Base-by-base conservation (phyloP, 495 filamentous ascomycete species). In the Entonaema liquescens region DNA sequence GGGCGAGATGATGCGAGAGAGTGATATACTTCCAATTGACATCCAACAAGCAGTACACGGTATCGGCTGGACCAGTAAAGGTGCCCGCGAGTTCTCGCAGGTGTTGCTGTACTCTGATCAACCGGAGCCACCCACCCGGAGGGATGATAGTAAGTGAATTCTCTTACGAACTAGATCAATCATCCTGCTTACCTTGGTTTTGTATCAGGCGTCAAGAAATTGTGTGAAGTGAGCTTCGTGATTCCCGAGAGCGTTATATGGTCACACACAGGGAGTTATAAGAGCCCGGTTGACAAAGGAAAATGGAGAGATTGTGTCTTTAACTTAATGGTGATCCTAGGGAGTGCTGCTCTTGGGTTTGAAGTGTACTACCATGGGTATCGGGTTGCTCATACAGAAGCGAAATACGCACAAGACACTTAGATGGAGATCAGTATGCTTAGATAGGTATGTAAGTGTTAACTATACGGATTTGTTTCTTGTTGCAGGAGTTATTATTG, bases 181-280 rank as follows among this genome's bases (percentile, higher is more conserved):
- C 15, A n/a, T 1, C 6, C 13, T 2, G 49, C 15, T 53, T 7
- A 53, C 9, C 23, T 15, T 5, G 13, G 29, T 29, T 8, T n/a
- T 1, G 4, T 15, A 12, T 0, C 4, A 53, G 49, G 23, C 25
- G 49, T 53, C 1, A 53, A 53, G 49, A 53, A 53, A 17, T 5
- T 53, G 7, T 53, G 49, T 5, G 49, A 53, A 29, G 6, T 53
- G 9, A 53, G 49, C 26, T 53, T 53, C 13, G 26, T 53, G 49
- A 53, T 52, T 8, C 49, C 49, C 25, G 49, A 52, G 49, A 52
- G 49, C 21, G 49, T 52, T 15, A 52, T 52, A 52, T 52, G 47
- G 47, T 52, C 47, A 1, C 25, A 52, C 21, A 52, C 47, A 21
- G 47, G 21, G 21, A 52, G 47, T 7, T 52, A 52, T 15, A 52